Evolutionary conservation across 1,284 basidiomycete species (phyloP), one percentile per base, ranked within the genome.

Genomic region (Ganoderma sp.): DNA sequence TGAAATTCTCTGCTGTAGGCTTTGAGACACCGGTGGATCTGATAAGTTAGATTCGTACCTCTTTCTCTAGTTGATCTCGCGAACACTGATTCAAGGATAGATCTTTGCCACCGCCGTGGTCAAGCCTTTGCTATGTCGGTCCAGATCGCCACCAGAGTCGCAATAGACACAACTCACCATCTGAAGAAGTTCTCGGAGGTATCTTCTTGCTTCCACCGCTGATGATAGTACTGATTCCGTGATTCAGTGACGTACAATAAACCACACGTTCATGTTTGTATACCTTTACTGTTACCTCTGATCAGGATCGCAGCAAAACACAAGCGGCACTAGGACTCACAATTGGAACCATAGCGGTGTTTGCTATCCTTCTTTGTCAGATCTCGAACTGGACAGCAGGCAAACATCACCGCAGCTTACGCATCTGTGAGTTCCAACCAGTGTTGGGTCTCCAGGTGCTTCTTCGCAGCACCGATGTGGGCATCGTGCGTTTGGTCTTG

Each of bases 111-210:
- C 79, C 85, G 0, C 92, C 92, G 62, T 84, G 77, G 73, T 94
- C 92, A 8, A 94, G 84, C 91, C 91, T 92, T 68, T 15, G n/a
- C 45, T 6, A 56, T 10, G 43, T 71, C 45, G 63, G 58, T 25
- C 32, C 34, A 39, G 45, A 37, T 39, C 9, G 28, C 10, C 17
- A 28, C 42, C 43, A 12, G 52, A 59, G 42, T 37, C 25, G 15
- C n/a, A 58, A 67, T 2, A 63, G 59, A 59, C 43, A 57, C 4
- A 15, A 63, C 42, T 41, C 10, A 87, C 89, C 90, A 92, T 73
- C 83, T 81, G 79, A 92, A 93, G 76, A 93, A 92, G 77, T 92
- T 93, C 64, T 91, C 88, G 32, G 75, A 75, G 0, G 90, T 91
- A 70, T 91, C 85, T 5, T 84, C 83, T 62, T 86, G 82, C 73